Evolutionary conservation across 352 stramenopile genomes (phyloP).

Genomic region (Phytopythium montanum): DNA sequence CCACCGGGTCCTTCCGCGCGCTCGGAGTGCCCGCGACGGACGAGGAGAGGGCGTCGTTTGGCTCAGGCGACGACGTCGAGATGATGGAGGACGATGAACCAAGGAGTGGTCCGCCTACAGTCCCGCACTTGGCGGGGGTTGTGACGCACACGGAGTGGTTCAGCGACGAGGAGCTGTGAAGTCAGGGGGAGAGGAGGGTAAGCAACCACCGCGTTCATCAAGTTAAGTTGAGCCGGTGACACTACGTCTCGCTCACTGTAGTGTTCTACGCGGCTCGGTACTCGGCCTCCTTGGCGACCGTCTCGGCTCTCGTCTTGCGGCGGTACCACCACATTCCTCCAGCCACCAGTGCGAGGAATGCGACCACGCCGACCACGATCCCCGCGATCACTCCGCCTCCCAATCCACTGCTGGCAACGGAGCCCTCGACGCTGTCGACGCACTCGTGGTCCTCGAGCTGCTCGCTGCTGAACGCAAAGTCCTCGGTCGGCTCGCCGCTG

Average conservation of each 20-base stretch:
- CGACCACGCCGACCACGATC: background rate
- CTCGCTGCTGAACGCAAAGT: background rate
- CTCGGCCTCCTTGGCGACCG: background rate
- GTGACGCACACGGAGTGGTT: constrained; percentile 55
- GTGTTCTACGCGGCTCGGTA: background rate
- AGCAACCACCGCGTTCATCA: background rate
- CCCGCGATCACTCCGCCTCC: background rate
- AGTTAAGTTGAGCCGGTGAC: background rate
- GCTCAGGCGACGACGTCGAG: constrained; percentile 38
- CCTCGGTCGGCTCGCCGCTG: background rate
- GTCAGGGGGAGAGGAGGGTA: background rate
- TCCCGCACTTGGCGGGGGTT: constrained; percentile 30
- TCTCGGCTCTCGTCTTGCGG: background rate
- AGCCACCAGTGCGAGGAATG: background rate
- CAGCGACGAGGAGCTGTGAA: constrained; percentile 28
- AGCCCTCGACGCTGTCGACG: background rate
- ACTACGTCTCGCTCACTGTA: too few relatives aligned
- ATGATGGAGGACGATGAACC: constrained; percentile 39
- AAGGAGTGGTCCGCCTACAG: constrained; percentile 11
- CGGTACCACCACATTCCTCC: background rate
- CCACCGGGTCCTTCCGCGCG: constrained; percentile 30
- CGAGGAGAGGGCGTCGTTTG: constrained; percentile 16
- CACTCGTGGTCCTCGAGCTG: background rate
- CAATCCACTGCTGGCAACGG: background rate
- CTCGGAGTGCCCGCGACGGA: constrained; percentile 30